Base-by-base conservation (phyloP, 2,329 filamentous ascomycete genomes). In the Teratosphaeria epicoccoides region DNA sequence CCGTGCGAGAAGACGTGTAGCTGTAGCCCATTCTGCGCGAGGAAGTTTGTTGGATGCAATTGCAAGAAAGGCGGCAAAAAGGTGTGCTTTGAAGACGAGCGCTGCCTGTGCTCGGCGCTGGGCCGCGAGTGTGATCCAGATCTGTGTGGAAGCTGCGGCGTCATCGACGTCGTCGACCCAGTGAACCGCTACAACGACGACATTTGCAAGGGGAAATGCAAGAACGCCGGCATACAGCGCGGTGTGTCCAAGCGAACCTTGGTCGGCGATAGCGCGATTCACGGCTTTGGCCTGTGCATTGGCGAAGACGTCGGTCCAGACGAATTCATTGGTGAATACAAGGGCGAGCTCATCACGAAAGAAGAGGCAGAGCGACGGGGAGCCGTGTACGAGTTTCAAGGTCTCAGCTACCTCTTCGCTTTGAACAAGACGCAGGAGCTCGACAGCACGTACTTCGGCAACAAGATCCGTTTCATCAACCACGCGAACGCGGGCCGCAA, bases 381-480 rank as follows among this genome's bases (percentile, higher is more conserved):
- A 68, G 82, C 82, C 51, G 77, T 85, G 50, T 78, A 82, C 56
- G 75, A 79, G 51, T 70, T 75, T 44, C 77, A 79, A 22, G 79
- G 79, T 59, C 77, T 81, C 4, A 84, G 81, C n/a, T 88, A 80
- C 55, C 66, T 79, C 1, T 82, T 82, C 61, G 67, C 68, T 5
- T 63, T 81, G 17, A 82, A 80, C 56, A 62, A 68, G 64, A 69
- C 10, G 6, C 76, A 79, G 58, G 73, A 74, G 28, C 70, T 93
- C 17, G 88, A 93, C 63, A 83, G 83, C 6, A 86, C 84, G 20
- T 81, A 82, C 43, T 85, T 85, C 57, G 87, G 87, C 47, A 93
- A 91, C 65, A 82, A 90, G 57, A 83, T 85, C 46, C 81, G 88
- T 3, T 93, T 89, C 68, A 88, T 93, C 66, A 93, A 94, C 66